These are phyloP conservation scores for Fusarium goolgardi DNA, from an alignment of 2,329 filamentous ascomycete species.

Conservation along the genomic window DNA sequence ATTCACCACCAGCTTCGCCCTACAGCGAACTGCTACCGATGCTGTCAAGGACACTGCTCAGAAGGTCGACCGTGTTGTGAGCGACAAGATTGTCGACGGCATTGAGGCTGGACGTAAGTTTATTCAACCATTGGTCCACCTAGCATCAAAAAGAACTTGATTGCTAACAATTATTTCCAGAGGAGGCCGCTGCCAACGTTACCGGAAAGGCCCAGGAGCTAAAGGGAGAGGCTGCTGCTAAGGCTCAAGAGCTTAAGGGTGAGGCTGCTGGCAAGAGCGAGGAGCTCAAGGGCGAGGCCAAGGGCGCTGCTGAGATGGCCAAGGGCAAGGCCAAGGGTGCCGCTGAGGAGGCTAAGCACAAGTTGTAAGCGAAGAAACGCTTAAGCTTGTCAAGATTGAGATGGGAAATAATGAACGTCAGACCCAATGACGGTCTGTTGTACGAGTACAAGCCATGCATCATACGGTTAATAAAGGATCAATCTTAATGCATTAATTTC, in stretches of 20 bases:
- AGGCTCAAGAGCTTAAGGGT: constrained; percentile 54
- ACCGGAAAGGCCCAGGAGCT: constrained; percentile 53
- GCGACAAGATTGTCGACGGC: constrained; percentile 70
- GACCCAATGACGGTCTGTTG: constrained; percentile 22
- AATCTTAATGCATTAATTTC: constrained; percentile 30
- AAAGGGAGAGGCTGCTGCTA: constrained; percentile 54
- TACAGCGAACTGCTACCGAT: constrained; percentile 64
- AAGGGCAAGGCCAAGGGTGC: constrained; percentile 48
- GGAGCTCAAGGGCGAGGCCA: constrained; percentile 56
- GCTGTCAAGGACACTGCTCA: constrained; percentile 70
- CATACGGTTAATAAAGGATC: constrained; percentile 26
- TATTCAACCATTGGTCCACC: neutral
- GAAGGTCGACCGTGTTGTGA: constrained; percentile 68
- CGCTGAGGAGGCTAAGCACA: constrained; percentile 37
- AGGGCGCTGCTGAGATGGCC: constrained; percentile 55
- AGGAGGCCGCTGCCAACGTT: constrained; percentile 52
- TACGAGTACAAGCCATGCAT: constrained; percentile 42
- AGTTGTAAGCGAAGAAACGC: constrained; percentile 27
- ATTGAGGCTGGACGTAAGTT: constrained; percentile 68
- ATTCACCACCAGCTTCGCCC: constrained; percentile 61
- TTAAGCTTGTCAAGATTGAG: neutral
- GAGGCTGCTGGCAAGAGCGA: constrained; percentile 57
- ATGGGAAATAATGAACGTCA: constrained; percentile 26
- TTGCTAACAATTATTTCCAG: constrained; percentile 44
- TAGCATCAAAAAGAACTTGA: neutral